Conservation (phyloP, 2,329 filamentous ascomycete genomes). For the Blumeria hordei region DNA sequence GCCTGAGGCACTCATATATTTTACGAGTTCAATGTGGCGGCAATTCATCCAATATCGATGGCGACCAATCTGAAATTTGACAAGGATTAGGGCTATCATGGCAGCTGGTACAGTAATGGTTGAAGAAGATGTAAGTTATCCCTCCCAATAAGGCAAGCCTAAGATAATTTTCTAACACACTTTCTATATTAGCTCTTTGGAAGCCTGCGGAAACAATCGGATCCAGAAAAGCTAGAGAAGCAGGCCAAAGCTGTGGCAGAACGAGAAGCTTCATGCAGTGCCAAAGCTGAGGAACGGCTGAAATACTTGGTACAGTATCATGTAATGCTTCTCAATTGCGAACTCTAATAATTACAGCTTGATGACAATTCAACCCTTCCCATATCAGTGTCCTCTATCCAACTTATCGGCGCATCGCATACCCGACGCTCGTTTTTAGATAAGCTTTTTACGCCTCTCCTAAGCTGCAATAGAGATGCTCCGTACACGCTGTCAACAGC, state of each 20-base stretch:
- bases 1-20: no score
- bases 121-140: no score
- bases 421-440: constrained; percentile 72
- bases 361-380: constrained; percentile 66
- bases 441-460: constrained; percentile 52
- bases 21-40: no score
- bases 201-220: constrained; percentile 29
- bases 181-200: constrained; percentile 27
- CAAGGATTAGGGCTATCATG: no score
- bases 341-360: constrained; percentile 26
- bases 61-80: no score
- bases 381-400: constrained; percentile 66
- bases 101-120: no score
- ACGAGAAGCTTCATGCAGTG: constrained; percentile 9
- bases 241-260: constrained; percentile 33
- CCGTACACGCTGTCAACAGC: constrained; percentile 63
- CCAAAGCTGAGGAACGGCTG: constrained; percentile 33
- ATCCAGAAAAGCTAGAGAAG: constrained; percentile 32
- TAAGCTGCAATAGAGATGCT: constrained; percentile 39
- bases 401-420: constrained; percentile 58
- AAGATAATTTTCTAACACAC: no score
- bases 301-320: constrained; percentile 32
- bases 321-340: background rate
- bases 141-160: no score
- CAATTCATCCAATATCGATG: no score